A percentile compares a stretch with the other conserved stretches of the same genome.
phyloP scores from a whole-genome alignment of 176 grass and related monocot genomes.

The Echinochloa phyllopogon region DNA sequence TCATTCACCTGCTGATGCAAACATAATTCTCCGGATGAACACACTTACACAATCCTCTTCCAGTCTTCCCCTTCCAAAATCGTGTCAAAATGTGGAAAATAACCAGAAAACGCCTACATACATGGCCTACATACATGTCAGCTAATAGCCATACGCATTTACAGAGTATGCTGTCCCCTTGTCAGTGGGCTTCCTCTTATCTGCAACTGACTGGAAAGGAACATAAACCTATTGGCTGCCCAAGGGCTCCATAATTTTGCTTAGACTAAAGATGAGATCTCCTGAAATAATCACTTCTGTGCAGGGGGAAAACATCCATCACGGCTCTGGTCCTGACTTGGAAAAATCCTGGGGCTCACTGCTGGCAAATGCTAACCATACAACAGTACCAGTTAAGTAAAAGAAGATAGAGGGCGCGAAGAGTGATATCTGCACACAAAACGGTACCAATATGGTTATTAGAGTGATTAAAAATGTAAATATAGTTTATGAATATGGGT shows the following conservation, averaged over 20 bases:
- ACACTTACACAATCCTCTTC: neutral
- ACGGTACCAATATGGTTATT: neutral
- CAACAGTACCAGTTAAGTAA: conserved; percentile 83
- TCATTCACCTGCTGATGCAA: neutral
- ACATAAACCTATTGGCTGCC: neutral
- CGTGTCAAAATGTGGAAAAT: neutral
- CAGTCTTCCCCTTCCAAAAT: conserved; percentile 40
- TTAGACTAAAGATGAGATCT: conserved; percentile 10
- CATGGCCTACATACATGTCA: conserved; percentile 8
- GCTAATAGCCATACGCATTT: neutral
- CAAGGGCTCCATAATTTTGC: conserved; percentile 31
- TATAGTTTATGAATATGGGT: neutral
- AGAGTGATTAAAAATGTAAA: neutral
- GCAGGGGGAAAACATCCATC: neutral
- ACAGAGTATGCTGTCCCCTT: conserved; percentile 6
- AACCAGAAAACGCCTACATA: conserved; percentile 16
- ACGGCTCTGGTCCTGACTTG: conserved; percentile 13
- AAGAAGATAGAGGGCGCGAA: conserved; percentile 97
- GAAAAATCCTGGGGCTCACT: conserved; percentile 83
- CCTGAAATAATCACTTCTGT: neutral
- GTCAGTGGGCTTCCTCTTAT: neutral
- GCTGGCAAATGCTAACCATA: conserved; percentile 89
- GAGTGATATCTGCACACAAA: conserved; percentile 75
- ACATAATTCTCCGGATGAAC: neutral
- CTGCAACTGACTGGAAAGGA: conserved; percentile 12